phyloP scores from a whole-genome alignment of 2,329 filamentous ascomycete genomes.

The Paramyrothecium sp. region DNA sequence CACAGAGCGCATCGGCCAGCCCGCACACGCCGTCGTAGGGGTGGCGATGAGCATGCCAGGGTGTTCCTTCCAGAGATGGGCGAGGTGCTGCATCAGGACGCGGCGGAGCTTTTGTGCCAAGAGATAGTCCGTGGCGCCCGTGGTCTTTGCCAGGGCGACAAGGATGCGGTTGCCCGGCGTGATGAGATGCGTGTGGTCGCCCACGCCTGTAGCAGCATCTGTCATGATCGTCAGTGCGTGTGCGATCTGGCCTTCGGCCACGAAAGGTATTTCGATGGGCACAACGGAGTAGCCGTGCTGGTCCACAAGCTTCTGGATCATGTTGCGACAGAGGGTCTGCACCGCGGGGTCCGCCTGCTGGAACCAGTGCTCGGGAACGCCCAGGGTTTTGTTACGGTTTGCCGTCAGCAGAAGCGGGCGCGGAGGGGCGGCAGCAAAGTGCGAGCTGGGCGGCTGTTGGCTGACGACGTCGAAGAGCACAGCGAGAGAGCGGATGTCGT shows the following conservation, averaged over 20 bases:
- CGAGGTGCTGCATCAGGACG: constrained; percentile 69
- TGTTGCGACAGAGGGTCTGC: constrained; percentile 36
- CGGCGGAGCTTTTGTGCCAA: constrained; percentile 69
- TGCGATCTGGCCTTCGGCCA: constrained; percentile 65
- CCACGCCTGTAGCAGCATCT: constrained; percentile 50
- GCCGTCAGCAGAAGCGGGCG: constrained; percentile 21
- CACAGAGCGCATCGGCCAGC: constrained; percentile 37
- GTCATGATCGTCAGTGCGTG: constrained; percentile 73
- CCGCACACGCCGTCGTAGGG: constrained; percentile 58
- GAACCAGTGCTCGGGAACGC: constrained; percentile 66
- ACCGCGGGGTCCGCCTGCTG: constrained; percentile 39
- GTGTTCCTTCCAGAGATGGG: constrained; percentile 61
- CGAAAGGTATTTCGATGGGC: constrained; percentile 56
- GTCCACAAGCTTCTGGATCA: constrained; percentile 51
- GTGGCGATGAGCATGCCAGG: constrained; percentile 71
- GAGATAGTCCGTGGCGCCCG: constrained; percentile 64
- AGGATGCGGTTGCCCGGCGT: constrained; percentile 65
- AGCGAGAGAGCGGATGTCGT: constrained; percentile 65
- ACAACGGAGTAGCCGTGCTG: constrained; percentile 51
- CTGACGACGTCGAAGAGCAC: constrained; percentile 64
- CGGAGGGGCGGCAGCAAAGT: constrained; percentile 41
- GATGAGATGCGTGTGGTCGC: constrained; percentile 43
- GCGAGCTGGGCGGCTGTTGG: constrained; percentile 57
- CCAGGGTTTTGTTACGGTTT: constrained; percentile 49
- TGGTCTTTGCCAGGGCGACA: constrained; percentile 60